phyloP scores from a whole-genome alignment of 2,329 filamentous ascomycete genomes.

The Ophiostoma perfectum region DNA sequence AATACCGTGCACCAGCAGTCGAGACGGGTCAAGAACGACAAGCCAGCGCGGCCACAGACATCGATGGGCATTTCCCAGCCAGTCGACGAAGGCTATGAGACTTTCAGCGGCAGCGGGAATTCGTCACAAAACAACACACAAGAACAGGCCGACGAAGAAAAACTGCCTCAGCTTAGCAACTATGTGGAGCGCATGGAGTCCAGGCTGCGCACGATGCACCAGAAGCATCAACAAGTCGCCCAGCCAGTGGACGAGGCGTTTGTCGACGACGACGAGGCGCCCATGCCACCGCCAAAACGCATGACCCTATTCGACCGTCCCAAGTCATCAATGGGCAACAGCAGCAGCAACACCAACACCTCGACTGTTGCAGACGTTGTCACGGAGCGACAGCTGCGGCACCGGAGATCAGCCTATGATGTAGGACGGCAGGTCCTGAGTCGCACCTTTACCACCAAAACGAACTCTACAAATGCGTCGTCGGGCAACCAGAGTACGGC shows the following conservation, averaged over 20 bases:
- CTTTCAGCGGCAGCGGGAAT: constrained; percentile 44
- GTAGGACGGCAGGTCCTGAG: constrained; percentile 63
- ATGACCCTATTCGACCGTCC: constrained; percentile 43
- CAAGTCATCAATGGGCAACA: constrained; percentile 53
- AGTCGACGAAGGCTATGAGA: constrained; percentile 56
- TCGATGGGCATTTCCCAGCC: constrained; percentile 59
- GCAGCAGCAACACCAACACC: constrained; percentile 31
- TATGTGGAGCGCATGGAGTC: constrained; percentile 93
- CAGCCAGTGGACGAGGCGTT: constrained; percentile 30
- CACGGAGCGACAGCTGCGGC: constrained; percentile 44
- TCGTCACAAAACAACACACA: constrained; percentile 43
- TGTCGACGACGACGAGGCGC: constrained; percentile 41
- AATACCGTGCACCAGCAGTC: constrained; percentile 48
- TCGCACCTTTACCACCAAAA: constrained; percentile 83
- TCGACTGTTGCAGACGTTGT: too few relatives aligned
- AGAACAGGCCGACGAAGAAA: constrained; percentile 42
- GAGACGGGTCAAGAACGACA: constrained; percentile 28
- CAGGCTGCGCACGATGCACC: constrained; percentile 66
- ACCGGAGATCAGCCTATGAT: constrained; percentile 74
- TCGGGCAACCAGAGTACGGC: constrained; percentile 62
- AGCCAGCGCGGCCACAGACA: constrained; percentile 52
- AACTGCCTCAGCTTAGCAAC: constrained; percentile 68
- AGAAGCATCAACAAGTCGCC: constrained; percentile 39
- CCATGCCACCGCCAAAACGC: constrained; percentile 51
- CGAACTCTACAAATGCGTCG: constrained; percentile 73